A percentile compares a stretch with the other conserved stretches of the same genome.
Conservation (phyloP, 2,329 filamentous ascomycete genomes). For the Fusarium pininemorale region DNA sequence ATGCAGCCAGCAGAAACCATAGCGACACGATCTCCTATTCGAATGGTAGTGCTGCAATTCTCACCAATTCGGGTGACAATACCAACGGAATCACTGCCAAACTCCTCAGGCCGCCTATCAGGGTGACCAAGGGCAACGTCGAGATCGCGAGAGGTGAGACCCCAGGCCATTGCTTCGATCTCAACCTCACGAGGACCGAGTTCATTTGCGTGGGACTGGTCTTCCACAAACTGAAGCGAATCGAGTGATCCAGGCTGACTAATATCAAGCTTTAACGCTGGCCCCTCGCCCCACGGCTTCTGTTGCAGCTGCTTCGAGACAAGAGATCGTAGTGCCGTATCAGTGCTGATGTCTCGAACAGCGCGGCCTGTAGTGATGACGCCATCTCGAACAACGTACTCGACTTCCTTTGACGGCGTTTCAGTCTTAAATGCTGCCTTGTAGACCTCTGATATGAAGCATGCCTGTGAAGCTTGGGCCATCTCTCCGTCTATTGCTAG, state of each 20-base stretch:
- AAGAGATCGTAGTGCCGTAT: neutral
- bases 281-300: neutral
- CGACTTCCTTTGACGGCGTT: neutral
- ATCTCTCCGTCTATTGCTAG: neutral
- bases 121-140: neutral
- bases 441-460: neutral
- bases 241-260: neutral
- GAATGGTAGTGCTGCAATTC: accelerated
- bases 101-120: accelerated
- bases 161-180: neutral
- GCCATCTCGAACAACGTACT: neutral
- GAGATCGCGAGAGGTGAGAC: neutral
- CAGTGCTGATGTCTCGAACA: neutral
- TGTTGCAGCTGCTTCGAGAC: neutral
- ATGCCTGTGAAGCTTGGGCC: accelerated
- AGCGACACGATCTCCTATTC: neutral
- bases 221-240: neutral
- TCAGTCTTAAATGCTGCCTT: neutral
- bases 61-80: neutral
- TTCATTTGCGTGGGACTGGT: accelerated
- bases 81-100: neutral
- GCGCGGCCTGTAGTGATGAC: neutral
- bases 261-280: neutral
- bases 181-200: neutral
- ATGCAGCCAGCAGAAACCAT: neutral